phyloP scores from a whole-genome alignment of 83 land plant genomes.

The Isoetes engelmannii region DNA sequence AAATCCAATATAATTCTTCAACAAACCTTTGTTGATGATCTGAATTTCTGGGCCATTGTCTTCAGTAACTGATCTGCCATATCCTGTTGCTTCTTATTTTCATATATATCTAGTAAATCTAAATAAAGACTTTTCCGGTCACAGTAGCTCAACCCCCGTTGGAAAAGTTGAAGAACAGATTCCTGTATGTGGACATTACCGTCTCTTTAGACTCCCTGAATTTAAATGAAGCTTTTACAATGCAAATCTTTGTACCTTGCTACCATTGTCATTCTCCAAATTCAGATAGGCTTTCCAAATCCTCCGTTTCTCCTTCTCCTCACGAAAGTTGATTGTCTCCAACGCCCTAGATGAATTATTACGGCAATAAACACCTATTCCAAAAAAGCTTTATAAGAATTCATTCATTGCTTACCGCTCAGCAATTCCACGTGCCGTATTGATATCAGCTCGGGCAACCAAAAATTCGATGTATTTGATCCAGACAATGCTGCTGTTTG shows the following conservation, averaged over 20 bases:
- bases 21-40: conserved; percentile 63
- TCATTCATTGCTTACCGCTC: conserved; percentile 51
- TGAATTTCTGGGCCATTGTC: conserved; percentile 79
- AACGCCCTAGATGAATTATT: conserved; percentile 53
- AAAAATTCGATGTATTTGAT: conserved; percentile 82
- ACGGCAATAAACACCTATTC: no score
- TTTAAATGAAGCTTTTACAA: conserved; percentile 30
- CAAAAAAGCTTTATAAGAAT: background rate
- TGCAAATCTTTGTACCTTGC: conserved; percentile 32
- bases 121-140: conserved; percentile 84
- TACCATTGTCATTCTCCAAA: conserved; percentile 84
- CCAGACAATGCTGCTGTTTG: conserved; percentile 89
- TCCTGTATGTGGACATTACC: conserved; percentile 46
- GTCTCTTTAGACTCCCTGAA: background rate
- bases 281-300: conserved; percentile 91
- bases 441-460: conserved; percentile 60
- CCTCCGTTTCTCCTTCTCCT: conserved; percentile 82
- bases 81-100: conserved; percentile 56
- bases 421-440: conserved; percentile 87
- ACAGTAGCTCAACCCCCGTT: conserved; percentile 72
- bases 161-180: conserved; percentile 59
- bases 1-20: background rate
- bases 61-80: conserved; percentile 82
- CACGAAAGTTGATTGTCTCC: conserved; percentile 75
- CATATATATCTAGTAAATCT: conserved; percentile 75